Evolutionary conservation across 2,329 filamentous ascomycete genomes (phyloP).

Genomic region (Aspergillus persii): DNA sequence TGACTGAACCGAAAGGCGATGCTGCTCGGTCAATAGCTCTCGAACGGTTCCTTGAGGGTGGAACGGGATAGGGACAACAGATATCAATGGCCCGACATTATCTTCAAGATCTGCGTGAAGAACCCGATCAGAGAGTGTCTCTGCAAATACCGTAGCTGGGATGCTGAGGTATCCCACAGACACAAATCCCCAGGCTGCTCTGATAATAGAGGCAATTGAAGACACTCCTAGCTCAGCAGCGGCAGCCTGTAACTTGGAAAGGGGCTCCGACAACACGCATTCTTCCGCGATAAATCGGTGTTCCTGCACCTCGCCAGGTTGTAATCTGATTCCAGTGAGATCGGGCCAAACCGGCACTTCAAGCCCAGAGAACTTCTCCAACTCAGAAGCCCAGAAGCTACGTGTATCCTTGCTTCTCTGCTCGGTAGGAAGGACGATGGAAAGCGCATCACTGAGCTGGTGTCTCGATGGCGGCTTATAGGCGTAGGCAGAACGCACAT

Average conservation of each 20-base stretch:
- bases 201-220: slow-evolving; percentile 29
- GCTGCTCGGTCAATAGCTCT: slow-evolving; percentile 26
- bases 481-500: slow-evolving; percentile 25
- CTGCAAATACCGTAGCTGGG: slow-evolving; percentile 29
- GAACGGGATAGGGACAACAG: slow-evolving; percentile 35
- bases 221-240: slow-evolving; percentile 25
- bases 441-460: slow-evolving; percentile 28
- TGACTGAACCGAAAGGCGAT: slow-evolving; percentile 23
- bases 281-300: slow-evolving; percentile 20
- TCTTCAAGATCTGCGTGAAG: slow-evolving; percentile 26
- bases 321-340: slow-evolving; percentile 21
- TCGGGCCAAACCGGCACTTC: slow-evolving; percentile 29
- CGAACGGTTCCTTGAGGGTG: slow-evolving; percentile 21
- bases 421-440: slow-evolving; percentile 20
- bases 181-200: slow-evolving; percentile 30
- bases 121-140: slow-evolving; percentile 33
- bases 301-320: slow-evolving; percentile 10
- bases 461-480: slow-evolving; percentile 20
- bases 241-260: slow-evolving; percentile 17
- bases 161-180: slow-evolving; percentile 27
- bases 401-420: slow-evolving; percentile 15
- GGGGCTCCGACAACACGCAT: slow-evolving; percentile 13
- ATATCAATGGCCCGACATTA: slow-evolving; percentile 32
- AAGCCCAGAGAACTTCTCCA: slow-evolving; percentile 22
- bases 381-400: slow-evolving; percentile 24